A percentile compares a stretch with the other conserved stretches of the same genome.
Evolutionary conservation across 192 early-diverging fungal genomes (phyloP).

Genomic region (Coemansia furcata): DNA sequence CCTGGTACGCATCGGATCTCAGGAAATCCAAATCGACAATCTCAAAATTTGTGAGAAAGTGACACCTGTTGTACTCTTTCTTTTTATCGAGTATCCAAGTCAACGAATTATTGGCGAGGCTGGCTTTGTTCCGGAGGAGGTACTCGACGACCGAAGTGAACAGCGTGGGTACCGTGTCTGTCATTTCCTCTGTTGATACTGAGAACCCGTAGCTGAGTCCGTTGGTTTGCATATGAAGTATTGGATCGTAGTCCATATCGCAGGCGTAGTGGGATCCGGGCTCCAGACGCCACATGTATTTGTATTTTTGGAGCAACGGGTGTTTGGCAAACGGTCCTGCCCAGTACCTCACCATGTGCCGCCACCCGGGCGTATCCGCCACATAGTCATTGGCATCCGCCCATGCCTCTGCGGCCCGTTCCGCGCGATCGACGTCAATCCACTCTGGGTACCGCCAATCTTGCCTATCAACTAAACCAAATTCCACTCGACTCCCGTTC

Average conservation of each 20-base stretch:
- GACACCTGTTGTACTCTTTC: constrained; percentile 60
- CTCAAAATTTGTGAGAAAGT: constrained; percentile 88
- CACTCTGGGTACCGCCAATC: constrained; percentile 44
- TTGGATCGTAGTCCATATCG: constrained; percentile 47
- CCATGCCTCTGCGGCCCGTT: constrained; percentile 1
- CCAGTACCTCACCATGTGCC: constrained; percentile 39
- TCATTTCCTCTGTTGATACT: constrained; percentile 20
- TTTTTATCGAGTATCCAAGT: constrained; percentile 29
- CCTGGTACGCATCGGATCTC: constrained; percentile 54
- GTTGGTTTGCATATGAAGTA: constrained; percentile 33
- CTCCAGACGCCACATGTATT: constrained; percentile 53
- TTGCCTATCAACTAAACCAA: constrained; percentile 28
- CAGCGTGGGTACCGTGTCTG: constrained; percentile 31
- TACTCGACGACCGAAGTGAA: constrained; percentile 20
- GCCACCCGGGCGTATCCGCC: constrained; percentile 26
- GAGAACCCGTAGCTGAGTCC: constrained; percentile 29
- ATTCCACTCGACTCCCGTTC: constrained; percentile 19
- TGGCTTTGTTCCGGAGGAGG: constrained; percentile 16
- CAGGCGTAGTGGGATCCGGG: constrained; percentile 44
- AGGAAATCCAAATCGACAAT: constrained; percentile 74
- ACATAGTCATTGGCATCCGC: constrained; percentile 38
- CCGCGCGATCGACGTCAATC: constrained; percentile 28
- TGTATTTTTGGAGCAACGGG: constrained; percentile 29
- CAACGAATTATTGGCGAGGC: constrained; percentile 20
- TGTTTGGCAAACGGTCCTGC: constrained; percentile 38